A percentile compares a stretch with the other conserved stretches of the same genome.
phyloP scores from a whole-genome alignment of 148 eudicot species.

The Mesembryanthemum crystallinum region DNA sequence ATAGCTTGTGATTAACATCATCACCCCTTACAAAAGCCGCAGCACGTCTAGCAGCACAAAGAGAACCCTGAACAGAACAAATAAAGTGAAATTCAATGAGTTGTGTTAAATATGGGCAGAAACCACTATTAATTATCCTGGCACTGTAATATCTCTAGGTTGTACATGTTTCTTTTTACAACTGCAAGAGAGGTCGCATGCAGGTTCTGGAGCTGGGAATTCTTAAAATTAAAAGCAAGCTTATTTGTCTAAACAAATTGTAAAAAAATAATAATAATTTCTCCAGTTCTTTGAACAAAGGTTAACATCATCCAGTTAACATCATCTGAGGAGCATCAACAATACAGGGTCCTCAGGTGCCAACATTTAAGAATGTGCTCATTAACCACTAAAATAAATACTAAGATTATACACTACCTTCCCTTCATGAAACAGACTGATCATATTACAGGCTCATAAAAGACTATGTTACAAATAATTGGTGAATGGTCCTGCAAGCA shows the following conservation, averaged over 20 bases:
- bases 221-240: background rate
- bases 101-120: too few relatives aligned
- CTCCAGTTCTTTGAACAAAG: background rate
- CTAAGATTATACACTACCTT: too few relatives aligned
- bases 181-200: background rate
- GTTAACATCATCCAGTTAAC: too few relatives aligned
- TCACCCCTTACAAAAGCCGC: constrained; percentile 94
- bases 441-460: too few relatives aligned
- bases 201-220: background rate
- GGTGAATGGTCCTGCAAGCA: too few relatives aligned
- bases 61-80: constrained; percentile 58
- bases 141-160: background rate
- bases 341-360: background rate
- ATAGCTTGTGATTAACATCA: constrained; percentile 88
- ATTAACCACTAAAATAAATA: too few relatives aligned
- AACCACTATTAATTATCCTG: too few relatives aligned
- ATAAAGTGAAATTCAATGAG: background rate
- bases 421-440: too few relatives aligned
- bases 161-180: background rate
- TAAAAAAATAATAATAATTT: background rate
- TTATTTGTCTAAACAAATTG: background rate
- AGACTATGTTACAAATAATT: too few relatives aligned
- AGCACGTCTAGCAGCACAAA: constrained; percentile 85
- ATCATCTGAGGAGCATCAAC: background rate
- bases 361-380: background rate